Evolutionary conservation across 1,284 basidiomycete genomes (phyloP).

Genomic region (Ceratobasidium sp.): DNA sequence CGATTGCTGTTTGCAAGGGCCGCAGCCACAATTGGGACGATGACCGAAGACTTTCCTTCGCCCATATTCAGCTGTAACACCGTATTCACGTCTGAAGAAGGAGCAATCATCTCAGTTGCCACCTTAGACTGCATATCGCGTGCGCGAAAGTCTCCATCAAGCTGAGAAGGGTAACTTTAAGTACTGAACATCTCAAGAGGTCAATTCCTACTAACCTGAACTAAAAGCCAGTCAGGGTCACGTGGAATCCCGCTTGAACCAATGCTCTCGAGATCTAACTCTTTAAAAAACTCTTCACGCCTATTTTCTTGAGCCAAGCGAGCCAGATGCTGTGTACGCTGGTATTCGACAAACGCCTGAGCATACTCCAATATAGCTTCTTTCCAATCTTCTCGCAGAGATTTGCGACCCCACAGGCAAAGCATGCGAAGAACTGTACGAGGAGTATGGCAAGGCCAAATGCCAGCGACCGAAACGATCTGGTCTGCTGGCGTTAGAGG

Average conservation of each 20-base stretch:
- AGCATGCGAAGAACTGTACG: conserved; percentile 10
- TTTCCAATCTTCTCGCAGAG: background rate
- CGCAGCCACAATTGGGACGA: conserved; percentile 59
- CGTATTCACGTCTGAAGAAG: conserved; percentile 54
- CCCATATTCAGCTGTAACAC: conserved; percentile 68
- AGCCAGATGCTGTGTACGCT: conserved; percentile 15
- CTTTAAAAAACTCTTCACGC: conserved; percentile 36
- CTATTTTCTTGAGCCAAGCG: background rate
- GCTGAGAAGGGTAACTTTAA: conserved; percentile 49
- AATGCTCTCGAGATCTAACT: background rate
- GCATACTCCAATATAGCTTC: conserved; percentile 15
- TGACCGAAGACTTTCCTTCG: conserved; percentile 66
- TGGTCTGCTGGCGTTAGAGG: background rate
- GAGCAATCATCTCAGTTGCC: conserved; percentile 62
- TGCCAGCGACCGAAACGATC: background rate
- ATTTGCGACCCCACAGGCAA: background rate
- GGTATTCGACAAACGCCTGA: conserved; percentile 13
- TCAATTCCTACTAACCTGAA: conserved; percentile 11
- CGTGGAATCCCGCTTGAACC: background rate
- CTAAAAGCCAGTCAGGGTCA: conserved; percentile 23
- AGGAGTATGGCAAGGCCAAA: conserved; percentile 36
- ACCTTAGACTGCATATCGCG: conserved; percentile 58
- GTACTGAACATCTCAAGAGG: background rate
- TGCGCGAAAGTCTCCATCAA: conserved; percentile 59
- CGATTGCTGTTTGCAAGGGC: conserved; percentile 58